A percentile compares a stretch with the other conserved stretches of the same genome.
Conservation (phyloP, 306 rosid genomes). For the Fragaria vesca region DNA sequence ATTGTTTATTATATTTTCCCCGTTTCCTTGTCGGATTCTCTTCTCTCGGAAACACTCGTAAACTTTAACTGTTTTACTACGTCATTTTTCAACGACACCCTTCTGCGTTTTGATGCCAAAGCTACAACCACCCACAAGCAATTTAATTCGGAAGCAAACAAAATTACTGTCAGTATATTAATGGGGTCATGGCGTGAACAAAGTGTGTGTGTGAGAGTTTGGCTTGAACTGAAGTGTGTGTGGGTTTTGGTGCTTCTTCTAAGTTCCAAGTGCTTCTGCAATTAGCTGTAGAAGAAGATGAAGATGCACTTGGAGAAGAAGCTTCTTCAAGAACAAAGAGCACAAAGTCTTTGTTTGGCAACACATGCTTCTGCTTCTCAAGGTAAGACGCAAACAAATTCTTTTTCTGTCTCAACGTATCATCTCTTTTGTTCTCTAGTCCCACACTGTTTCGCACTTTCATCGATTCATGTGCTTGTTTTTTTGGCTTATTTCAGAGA, state of each 20-base stretch:
- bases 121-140: background rate
- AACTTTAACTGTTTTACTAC: no score
- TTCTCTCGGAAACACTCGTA: no score
- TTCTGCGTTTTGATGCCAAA: background rate
- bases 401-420: background rate
- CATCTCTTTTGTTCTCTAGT: background rate
- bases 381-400: background rate
- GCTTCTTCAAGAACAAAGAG: constrained; percentile 20
- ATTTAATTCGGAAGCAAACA: background rate
- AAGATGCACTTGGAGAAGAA: constrained; percentile 39
- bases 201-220: background rate
- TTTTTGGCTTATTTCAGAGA: constrained; percentile 33
- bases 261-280: background rate
- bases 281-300: constrained; percentile 7
- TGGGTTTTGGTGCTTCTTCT: background rate
- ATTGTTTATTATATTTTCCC: no score
- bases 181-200: background rate
- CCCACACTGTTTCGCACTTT: background rate
- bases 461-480: background rate
- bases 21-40: no score
- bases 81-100: no score
- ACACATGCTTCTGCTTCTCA: constrained; percentile 38
- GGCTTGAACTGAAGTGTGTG: background rate
- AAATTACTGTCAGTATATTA: background rate
- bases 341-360: constrained; percentile 45